phyloP scores from a whole-genome alignment of 2,329 filamentous ascomycete genomes.

The Fusarium brevicatenulatum region DNA sequence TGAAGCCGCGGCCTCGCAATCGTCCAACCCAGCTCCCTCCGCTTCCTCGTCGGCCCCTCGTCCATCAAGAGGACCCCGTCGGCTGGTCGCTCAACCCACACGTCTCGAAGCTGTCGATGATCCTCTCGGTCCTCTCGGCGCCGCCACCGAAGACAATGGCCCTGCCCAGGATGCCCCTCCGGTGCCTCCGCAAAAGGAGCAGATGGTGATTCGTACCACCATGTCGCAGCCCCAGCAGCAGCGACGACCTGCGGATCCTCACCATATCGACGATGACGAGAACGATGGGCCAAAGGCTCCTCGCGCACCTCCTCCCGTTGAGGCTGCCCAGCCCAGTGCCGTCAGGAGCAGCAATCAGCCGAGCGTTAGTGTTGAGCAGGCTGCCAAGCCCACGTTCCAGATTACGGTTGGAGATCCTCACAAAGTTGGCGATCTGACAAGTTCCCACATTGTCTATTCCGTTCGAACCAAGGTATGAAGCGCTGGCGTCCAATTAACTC shows the following conservation, averaged over 20 bases:
- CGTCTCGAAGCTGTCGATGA: constrained; percentile 82
- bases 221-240: constrained; percentile 58
- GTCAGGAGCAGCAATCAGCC: constrained; percentile 68
- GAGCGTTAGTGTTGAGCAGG: constrained; percentile 91
- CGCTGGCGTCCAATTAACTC: background rate
- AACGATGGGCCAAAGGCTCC: constrained; percentile 63
- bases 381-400: constrained; percentile 88
- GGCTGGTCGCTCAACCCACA: constrained; percentile 78
- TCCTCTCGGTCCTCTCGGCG: constrained; percentile 80
- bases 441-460: constrained; percentile 97
- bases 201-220: constrained; percentile 68
- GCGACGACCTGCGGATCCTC: constrained; percentile 62
- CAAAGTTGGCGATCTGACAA: constrained; percentile 96
- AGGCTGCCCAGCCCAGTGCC: constrained; percentile 64
- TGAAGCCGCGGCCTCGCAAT: constrained; percentile 46
- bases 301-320: constrained; percentile 73
- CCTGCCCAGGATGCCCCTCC: constrained; percentile 66
- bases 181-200: constrained; percentile 75
- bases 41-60: constrained; percentile 51
- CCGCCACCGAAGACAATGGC: constrained; percentile 61
- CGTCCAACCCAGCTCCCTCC: constrained; percentile 42
- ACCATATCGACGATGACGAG: constrained; percentile 79
- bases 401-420: constrained; percentile 96
- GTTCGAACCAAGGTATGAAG: constrained; percentile 84
- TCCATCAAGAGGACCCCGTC: constrained; percentile 63